A percentile compares a stretch with the other conserved stretches of the same genome.
These are phyloP conservation scores for Saccharum spontaneum DNA, from an alignment of 176 grass and related monocot species.

Conservation along the genomic window DNA sequence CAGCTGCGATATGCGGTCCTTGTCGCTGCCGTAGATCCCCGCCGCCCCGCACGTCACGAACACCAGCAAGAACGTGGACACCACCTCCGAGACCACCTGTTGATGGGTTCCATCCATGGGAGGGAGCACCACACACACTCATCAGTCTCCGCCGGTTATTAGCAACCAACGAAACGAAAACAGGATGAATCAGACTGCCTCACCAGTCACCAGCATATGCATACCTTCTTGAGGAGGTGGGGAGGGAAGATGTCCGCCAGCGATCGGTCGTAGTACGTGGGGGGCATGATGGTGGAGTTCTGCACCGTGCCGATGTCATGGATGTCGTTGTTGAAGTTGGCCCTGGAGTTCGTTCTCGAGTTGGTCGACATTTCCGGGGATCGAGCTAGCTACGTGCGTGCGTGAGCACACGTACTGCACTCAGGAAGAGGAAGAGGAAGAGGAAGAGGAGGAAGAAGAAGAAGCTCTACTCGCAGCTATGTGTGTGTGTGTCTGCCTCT, in stretches of 20 bases:
- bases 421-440: not conserved
- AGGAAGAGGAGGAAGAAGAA: not conserved
- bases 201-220: too few species aligned
- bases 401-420: not conserved
- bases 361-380: conserved; percentile 54
- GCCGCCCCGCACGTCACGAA: conserved; percentile 84
- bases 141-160: not conserved
- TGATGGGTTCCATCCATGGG: not conserved
- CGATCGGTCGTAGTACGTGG: conserved; percentile 23
- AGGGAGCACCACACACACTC: not conserved
- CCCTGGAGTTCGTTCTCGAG: conserved; percentile 58
- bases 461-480: conserved; percentile 17
- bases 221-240: conserved; percentile 80
- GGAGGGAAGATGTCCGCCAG: conserved; percentile 67
- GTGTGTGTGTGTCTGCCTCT: not conserved
- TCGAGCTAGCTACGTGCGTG: not conserved
- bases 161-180: not conserved
- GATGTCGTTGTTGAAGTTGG: conserved; percentile 74
- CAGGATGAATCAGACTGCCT: not conserved
- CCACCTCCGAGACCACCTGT: conserved; percentile 83
- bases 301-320: conserved; percentile 64
- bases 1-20: conserved; percentile 67
- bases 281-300: conserved; percentile 29
- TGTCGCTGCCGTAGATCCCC: conserved; percentile 48
- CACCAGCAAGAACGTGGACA: conserved; percentile 88